phyloP scores from a whole-genome alignment of 139 green algal species.

The Volvox reticuliferus region DNA sequence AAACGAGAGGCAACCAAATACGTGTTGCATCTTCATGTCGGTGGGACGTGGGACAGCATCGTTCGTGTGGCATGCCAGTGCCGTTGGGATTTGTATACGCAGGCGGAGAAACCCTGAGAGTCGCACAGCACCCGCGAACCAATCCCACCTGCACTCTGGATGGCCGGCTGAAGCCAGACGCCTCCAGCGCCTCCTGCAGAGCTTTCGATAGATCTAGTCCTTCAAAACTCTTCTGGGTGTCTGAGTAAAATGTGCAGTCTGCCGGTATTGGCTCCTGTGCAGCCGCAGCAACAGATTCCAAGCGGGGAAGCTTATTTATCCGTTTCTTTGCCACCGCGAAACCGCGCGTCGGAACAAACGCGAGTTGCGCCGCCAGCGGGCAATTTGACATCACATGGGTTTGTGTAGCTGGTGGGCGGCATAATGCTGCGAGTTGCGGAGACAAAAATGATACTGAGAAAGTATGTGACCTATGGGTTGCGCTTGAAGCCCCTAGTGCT shows the following conservation, averaged over 20 bases:
- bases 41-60: no score
- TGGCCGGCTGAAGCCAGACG: slow-evolving; percentile 60
- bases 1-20: no score
- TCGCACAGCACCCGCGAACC: background rate
- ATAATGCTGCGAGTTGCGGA: background rate
- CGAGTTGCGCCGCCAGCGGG: background rate
- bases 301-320: background rate
- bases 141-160: slow-evolving; percentile 70
- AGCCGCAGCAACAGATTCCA: background rate
- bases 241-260: slow-evolving; percentile 68
- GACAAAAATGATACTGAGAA: background rate
- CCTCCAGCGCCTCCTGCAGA: slow-evolving; percentile 57
- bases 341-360: background rate
- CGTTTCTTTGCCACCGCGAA: background rate
- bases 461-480: background rate
- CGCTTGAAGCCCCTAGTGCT: background rate
- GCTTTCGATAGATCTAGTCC: slow-evolving; percentile 56
- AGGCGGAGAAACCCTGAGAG: background rate
- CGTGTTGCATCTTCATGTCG: no score
- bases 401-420: background rate
- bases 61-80: no score
- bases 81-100: no score
- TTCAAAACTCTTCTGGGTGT: slow-evolving; percentile 49
- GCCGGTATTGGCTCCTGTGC: background rate
- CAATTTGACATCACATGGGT: background rate